Conservation (phyloP, 495 filamentous ascomycete species). For the Penicillium arizonense region DNA sequence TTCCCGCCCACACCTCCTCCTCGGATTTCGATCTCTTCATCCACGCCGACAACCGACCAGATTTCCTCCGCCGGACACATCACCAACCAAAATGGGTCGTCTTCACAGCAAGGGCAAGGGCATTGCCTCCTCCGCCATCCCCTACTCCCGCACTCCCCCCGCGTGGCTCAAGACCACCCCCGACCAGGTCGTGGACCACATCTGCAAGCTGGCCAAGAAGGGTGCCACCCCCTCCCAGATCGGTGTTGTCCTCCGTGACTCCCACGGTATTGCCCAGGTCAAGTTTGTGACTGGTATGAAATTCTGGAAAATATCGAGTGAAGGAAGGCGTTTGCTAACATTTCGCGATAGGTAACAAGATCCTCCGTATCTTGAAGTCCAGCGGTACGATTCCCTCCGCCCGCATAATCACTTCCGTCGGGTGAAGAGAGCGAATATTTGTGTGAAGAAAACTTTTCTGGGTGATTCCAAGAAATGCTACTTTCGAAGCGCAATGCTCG, state of each 20-base stretch:
- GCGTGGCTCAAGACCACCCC: constrained; percentile 91
- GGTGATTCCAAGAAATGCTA: neutral
- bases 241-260: constrained; percentile 96
- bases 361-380: constrained; percentile 96
- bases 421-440: constrained; percentile 22
- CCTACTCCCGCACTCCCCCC: constrained; percentile 89
- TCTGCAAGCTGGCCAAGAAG: constrained; percentile 98
- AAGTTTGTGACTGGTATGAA: constrained; percentile 90
- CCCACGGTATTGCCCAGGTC: constrained; percentile 94
- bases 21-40: constrained; percentile 24
- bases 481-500: constrained; percentile 10
- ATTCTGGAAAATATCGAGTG: constrained; percentile 2
- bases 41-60: constrained; percentile 42
- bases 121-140: constrained; percentile 89
- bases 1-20: constrained; percentile 6
- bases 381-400: constrained; percentile 65
- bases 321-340: constrained; percentile 22
- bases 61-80: constrained; percentile 26
- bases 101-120: constrained; percentile 99
- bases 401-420: constrained; percentile 21
- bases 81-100: constrained; percentile 79
- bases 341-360: constrained; percentile 81
- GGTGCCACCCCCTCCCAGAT: constrained; percentile 97
- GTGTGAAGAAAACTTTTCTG: constrained; percentile 13
- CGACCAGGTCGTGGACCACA: constrained; percentile 93